Evolutionary conservation across 306 rosid species (phyloP), one percentile per base, ranked within the genome.

Genomic region (Sphenostylis stenocarpa): DNA sequence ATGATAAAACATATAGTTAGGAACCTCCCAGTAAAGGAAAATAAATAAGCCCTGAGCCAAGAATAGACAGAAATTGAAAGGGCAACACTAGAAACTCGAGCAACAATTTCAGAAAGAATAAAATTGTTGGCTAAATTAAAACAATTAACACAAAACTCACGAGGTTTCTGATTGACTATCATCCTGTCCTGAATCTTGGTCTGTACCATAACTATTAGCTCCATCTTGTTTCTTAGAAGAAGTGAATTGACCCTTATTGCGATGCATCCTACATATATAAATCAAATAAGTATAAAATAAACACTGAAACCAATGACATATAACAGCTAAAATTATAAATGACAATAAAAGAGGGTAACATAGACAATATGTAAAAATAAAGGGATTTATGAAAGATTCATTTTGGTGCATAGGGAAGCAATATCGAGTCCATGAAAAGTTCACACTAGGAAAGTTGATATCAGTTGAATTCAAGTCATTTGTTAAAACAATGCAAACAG

Each of bases 241-340:
- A 85, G 96, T 86, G 83, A 94, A 94, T 45, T 94, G 98, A 29
- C 98, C 98, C 87, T 94, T 94, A 65, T 90, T 94, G 20, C 98
- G 97, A 76, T 94, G 96, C 98, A 94, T 94, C 90, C 98, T 94
- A 56, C 78, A 87, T 63, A 66, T 60, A 80, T 63, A 52, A 61
- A 44, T 49, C 77, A 77, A 44, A 60, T 20, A 80, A 72, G 49
- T 78, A 41, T 52, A n/a, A 55, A 80, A 75, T 51, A 45, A 31
- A 44, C 66, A 72, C 15, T n/a, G 53, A 63, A 0, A 38, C 14
- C 61, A 52, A 15, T 7, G 36, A 39, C 39, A 55, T n/a, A 36
- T 31, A 80, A 44, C 57, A 15, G 62, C 70, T 24, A 44, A 70
- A 60, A 77, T 34, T 13, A 77, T 33, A 60, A 81, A 49, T 47